Evolutionary conservation across 2,329 filamentous ascomycete genomes (phyloP).

Genomic region (Colletotrichum gigasporum): DNA sequence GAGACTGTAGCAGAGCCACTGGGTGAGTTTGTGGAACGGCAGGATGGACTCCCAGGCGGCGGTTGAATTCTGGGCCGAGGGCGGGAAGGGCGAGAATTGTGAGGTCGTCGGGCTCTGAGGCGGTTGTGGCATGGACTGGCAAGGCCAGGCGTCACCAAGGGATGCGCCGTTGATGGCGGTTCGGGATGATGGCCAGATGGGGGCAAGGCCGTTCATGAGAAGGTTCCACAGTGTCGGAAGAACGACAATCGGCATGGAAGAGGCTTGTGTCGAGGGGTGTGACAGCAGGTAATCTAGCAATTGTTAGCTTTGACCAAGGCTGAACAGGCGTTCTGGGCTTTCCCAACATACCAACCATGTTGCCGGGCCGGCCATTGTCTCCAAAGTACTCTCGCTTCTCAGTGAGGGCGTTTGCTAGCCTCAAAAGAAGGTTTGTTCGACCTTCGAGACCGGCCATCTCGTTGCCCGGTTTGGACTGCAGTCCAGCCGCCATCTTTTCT

Average conservation of each 20-base stretch:
- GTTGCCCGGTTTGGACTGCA: conserved; percentile 86
- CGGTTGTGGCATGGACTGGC: conserved; percentile 77
- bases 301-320: conserved; percentile 34
- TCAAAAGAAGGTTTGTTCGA: conserved; percentile 79
- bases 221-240: conserved; percentile 91
- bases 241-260: conserved; percentile 86
- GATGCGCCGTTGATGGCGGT: conserved; percentile 88
- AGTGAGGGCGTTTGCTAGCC: conserved; percentile 77
- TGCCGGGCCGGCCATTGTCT: conserved; percentile 83
- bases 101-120: conserved; percentile 56
- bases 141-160: conserved; percentile 95
- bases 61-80: conserved; percentile 54
- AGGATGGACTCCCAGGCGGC: conserved; percentile 75
- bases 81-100: conserved; percentile 58
- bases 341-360: conserved; percentile 81
- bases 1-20: conserved; percentile 79
- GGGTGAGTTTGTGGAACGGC: conserved; percentile 71
- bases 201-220: conserved; percentile 84
- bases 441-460: conserved; percentile 87
- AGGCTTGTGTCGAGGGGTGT: conserved; percentile 88
- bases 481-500: conserved; percentile 78
- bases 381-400: conserved; percentile 87
- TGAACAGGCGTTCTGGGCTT: neutral
- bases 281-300: conserved; percentile 87
- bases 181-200: conserved; percentile 89